Conservation (phyloP, 2,329 filamentous ascomycete genomes). For the Orbilia ellipsospora region DNA sequence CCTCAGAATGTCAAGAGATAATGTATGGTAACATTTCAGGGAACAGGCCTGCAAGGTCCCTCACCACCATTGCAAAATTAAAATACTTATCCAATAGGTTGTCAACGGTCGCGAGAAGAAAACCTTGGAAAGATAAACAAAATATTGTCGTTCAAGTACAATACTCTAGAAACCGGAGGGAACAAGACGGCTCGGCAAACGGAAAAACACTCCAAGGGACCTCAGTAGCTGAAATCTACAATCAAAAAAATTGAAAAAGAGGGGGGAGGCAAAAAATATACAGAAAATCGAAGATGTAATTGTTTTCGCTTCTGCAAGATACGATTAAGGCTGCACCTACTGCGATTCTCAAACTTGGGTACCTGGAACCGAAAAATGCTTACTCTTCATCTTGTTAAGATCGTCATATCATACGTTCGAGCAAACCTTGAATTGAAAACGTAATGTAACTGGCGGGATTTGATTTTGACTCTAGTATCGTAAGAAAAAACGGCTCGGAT, state of each 20-base stretch:
- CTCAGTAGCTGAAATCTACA: neutral
- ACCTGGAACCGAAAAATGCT: constrained; percentile 5
- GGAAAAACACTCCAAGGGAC: too few species aligned
- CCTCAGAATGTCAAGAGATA: too few species aligned
- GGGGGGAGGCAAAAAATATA: neutral
- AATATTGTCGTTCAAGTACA: too few species aligned
- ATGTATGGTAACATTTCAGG: neutral
- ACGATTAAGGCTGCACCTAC: constrained; percentile 35
- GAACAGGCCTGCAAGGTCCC: constrained; percentile 1
- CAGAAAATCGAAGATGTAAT: neutral
- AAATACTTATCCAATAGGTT: neutral
- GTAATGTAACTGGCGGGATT: neutral
- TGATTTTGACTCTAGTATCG: neutral
- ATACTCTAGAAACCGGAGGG: too few species aligned
- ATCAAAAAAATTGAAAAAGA: neutral
- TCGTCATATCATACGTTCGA: constrained; percentile 22
- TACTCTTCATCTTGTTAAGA: constrained; percentile 1
- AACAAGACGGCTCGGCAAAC: too few species aligned
- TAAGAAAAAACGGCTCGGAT: constrained; percentile 38
- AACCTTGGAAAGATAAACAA: neutral
- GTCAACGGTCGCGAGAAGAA: neutral
- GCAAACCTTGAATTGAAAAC: neutral
- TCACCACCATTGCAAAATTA: neutral
- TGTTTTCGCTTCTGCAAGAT: constrained; percentile 41
- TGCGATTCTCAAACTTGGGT: neutral